Conservation (phyloP, 2,329 filamentous ascomycete species). For the Dactylonectria macrodidyma region DNA sequence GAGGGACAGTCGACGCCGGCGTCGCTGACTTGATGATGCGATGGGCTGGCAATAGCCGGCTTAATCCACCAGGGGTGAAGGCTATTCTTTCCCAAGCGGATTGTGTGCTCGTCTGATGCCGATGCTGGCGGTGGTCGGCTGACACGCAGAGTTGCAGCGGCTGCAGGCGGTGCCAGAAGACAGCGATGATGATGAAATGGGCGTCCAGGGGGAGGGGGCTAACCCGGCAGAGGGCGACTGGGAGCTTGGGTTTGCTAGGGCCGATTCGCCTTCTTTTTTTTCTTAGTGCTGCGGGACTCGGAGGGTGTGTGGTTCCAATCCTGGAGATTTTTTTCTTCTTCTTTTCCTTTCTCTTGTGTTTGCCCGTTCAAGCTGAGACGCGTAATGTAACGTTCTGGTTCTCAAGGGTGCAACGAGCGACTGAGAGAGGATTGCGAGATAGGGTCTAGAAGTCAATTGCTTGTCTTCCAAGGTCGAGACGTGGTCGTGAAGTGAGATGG, state of each 20-base stretch:
- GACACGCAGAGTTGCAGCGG: conserved; percentile 23
- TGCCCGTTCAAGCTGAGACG: conserved; percentile 18
- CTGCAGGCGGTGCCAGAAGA: conserved; percentile 19
- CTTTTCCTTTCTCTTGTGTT: conserved; percentile 5
- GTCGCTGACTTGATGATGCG: conserved; percentile 25
- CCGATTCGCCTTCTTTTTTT: conserved; percentile 32
- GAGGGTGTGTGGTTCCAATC: conserved; percentile 22
- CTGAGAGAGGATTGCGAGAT: conserved; percentile 17
- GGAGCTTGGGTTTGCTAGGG: conserved; percentile 36
- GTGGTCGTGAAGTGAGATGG: conserved; percentile 1
- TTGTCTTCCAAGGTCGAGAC: conserved; percentile 8
- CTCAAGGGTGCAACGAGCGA: conserved; percentile 30
- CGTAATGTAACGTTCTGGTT: conserved; percentile 26
- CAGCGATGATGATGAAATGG: conserved; percentile 25
- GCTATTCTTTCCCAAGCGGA: conserved; percentile 4
- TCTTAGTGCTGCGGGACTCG: conserved; percentile 30
- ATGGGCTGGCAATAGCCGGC: conserved; percentile 16
- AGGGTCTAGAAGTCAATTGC: conserved; percentile 16
- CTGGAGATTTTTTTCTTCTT: conserved; percentile 32
- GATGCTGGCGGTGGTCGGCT: conserved; percentile 16
- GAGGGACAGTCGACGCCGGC: conserved; percentile 27
- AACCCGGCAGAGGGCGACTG: conserved; percentile 17
- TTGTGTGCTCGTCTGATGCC: conserved; percentile 18
- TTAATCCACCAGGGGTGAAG: conserved; percentile 10
- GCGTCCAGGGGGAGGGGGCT: conserved; percentile 25